Evolutionary conservation across 371 early-diverging fungal genomes (phyloP), one percentile per base, ranked within the genome.

Genomic region (Zopfochytrium polystomum): DNA sequence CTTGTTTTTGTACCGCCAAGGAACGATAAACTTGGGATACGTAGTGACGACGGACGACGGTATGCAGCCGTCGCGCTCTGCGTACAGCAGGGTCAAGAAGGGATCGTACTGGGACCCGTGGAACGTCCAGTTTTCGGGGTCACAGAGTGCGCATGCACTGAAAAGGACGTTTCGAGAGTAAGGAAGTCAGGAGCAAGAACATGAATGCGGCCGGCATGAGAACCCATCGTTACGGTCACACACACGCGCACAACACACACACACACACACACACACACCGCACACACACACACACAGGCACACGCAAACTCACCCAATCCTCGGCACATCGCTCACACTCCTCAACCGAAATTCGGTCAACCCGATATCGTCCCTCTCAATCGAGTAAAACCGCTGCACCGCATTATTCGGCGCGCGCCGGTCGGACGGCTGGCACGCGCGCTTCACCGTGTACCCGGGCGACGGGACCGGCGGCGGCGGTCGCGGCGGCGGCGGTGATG

Each of bases 1-100:
- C 30, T 62, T 47, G 65, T 72, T 76, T 26, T 68, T 64, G 60
- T 76, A 76, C 15, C 76, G 63, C 76, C 76, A 76, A 3, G 76
- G 76, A n/a, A 76, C 58, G 38, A 73, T 67, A 32, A 76, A 76
- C 54, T 70, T 72, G 27, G 66, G 67, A 30, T 49, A 52, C 13
- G 31, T 25, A 20, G 63, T 52, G 6, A 52, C 46, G 13, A 70
- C 62, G n/a, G 64, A 63, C 15, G 70, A 68, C 1, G 72, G 70
- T 38, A 76, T 76, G 56, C 72, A 73, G 1, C 76, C 76, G 49
- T 76, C 72, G 13, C 47, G 68, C 20, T 47, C 47, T 6, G 76
- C 73, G 45, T 76, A 76, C 1, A 73, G 51, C 20, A 55, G 60
- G 9, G 75, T 50, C 13, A 74, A 30, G 35, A 13, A 48, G 1